Evolutionary conservation across 768 basidiomycete species (phyloP), one percentile per base, ranked within the genome.

Genomic region (Phlebiopsis gigantea): DNA sequence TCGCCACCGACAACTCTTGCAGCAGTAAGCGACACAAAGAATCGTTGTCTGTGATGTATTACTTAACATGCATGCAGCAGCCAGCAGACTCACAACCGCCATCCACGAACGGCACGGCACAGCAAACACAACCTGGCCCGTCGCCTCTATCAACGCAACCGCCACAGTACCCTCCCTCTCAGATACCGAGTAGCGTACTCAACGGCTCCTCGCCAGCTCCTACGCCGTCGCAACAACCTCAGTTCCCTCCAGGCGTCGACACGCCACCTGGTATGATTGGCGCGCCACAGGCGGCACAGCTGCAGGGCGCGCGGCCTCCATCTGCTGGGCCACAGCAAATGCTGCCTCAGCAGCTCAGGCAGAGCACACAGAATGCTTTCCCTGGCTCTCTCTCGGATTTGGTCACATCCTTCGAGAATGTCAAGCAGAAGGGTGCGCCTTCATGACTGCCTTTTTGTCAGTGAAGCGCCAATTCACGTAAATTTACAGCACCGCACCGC

Each of bases 341-440:
- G 46, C 69, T 63, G 51, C 62, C 64, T 30, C 68, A 74, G 24
- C 72, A 69, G 39, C 72, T 70, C 54, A 63, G 76, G 47, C 64
- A 75, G 22, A 70, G 75, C 9, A 39, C 34, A 3, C 34, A 10
- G 34, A 69, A 69, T 22, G 82, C 82, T 21, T 86, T 87, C 79
- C 93, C 91, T 17, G 90, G 86, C 55, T 92, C 86, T 25, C 69
- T 99, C 67, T 91, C 92, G 10, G 96, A 98, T 68, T 77, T 99
- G 53, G 94, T 98, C 41, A 84, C 88, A 21, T 93, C 92, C 41
- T 98, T 98, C 66, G 96, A 98, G 75, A 88, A 80, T 46, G 93
- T 96, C 44, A 98, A 98, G 74, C 93, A 96, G 77, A 94, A 97
- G 70, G 93, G 95, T 94, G 60, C 48, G 77, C 57, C 15, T 48